Percentiles rank a stretch among this genome's conserved stretches.
phyloP scores from a whole-genome alignment of 192 early-diverging fungal genomes.

The Allomyces arbusculus region DNA sequence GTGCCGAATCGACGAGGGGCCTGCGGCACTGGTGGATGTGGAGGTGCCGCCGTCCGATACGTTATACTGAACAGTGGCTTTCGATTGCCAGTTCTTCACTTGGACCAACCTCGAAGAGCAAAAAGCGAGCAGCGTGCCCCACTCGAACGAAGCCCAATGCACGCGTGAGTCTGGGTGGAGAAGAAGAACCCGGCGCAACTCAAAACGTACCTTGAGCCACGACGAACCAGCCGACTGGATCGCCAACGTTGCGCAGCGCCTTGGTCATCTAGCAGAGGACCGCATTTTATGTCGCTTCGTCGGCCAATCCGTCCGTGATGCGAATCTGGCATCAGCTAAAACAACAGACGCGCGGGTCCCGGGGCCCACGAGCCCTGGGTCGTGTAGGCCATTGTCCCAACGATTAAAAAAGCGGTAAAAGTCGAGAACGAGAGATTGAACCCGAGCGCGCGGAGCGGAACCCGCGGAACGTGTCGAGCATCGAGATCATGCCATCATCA shows the following conservation, averaged over 20 bases:
- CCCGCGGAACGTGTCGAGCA: conserved; percentile 15
- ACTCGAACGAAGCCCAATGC: background rate
- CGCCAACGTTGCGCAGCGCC: background rate
- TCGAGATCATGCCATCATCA: conserved; percentile 18
- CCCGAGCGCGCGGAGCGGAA: conserved; percentile 17
- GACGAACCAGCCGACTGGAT: background rate
- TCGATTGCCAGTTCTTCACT: too few species aligned
- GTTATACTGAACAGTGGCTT: too few species aligned
- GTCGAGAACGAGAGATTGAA: conserved; percentile 20
- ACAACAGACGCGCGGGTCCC: conserved; percentile 9
- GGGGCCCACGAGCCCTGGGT: conserved; percentile 18
- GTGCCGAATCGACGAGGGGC: too few species aligned
- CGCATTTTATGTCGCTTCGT: too few species aligned
- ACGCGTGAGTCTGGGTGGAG: too few species aligned
- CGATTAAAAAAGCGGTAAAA: conserved; percentile 14
- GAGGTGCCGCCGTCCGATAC: too few species aligned
- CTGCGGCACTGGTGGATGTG: too few species aligned
- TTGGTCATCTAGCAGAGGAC: background rate
- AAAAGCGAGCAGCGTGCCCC: background rate
- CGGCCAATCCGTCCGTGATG: too few species aligned
- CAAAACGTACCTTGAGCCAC: background rate
- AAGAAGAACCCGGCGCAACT: too few species aligned
- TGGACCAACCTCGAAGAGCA: too few species aligned
- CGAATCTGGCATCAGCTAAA: too few species aligned
- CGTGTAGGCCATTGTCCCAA: conserved; percentile 14